Evolutionary conservation across 768 basidiomycete genomes (phyloP).

Genomic region (Pisolithus sp.): DNA sequence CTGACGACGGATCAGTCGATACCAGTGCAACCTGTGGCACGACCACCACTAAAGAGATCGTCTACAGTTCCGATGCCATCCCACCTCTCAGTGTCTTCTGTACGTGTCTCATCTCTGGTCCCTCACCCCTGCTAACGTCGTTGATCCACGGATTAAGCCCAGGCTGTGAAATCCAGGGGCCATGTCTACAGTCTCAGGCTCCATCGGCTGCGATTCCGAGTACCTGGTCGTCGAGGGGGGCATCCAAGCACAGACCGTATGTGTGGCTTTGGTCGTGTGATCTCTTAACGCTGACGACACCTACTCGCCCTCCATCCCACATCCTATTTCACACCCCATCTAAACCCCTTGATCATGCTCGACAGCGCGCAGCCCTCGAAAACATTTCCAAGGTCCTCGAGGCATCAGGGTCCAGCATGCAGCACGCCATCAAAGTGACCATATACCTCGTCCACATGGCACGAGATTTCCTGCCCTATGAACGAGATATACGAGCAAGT

Average conservation of each 20-base stretch:
- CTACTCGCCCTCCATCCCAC: neutral
- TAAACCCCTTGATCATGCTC: neutral
- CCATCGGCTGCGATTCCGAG: constrained; percentile 30
- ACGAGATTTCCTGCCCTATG: constrained; percentile 33
- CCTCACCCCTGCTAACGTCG: no score
- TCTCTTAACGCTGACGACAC: neutral
- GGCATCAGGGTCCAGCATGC: constrained; percentile 32
- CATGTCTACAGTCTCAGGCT: constrained; percentile 37
- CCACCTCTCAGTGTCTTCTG: constrained; percentile 33
- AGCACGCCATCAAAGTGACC: constrained; percentile 36
- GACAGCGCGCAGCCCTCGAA: constrained; percentile 31
- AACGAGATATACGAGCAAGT: constrained; percentile 35
- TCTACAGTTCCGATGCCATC: constrained; percentile 22
- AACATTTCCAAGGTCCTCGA: constrained; percentile 33
- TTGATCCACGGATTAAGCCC: constrained; percentile 20
- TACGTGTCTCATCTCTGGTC: constrained; percentile 10
- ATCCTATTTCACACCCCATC: neutral
- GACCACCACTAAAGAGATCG: constrained; percentile 15
- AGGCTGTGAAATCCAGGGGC: constrained; percentile 30
- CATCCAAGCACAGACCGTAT: constrained; percentile 32
- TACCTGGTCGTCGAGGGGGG: constrained; percentile 30
- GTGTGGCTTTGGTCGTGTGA: constrained; percentile 3
- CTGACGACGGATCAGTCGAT: no score
- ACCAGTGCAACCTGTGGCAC: neutral
- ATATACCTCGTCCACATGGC: constrained; percentile 33